phyloP scores from a whole-genome alignment of 768 basidiomycete genomes.

The Collybia nuda region DNA sequence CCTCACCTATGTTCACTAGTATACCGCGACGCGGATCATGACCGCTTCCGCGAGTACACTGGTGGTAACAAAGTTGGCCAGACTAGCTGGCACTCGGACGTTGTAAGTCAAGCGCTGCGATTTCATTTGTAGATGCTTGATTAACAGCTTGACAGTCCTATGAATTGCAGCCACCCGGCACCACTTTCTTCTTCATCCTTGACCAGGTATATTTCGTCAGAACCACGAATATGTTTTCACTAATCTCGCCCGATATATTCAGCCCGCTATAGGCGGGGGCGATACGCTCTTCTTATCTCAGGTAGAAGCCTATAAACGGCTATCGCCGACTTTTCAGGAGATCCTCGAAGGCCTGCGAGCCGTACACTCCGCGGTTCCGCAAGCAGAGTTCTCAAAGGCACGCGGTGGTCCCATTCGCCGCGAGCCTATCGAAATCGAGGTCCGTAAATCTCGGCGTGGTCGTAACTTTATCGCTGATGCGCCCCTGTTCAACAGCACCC shows the following conservation, averaged over 20 bases:
- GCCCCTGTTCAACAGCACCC: constrained; percentile 35
- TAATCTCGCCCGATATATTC: constrained; percentile 44
- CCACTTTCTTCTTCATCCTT: too few species aligned
- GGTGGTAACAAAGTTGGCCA: constrained; percentile 39
- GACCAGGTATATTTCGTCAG: too few species aligned
- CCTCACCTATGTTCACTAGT: constrained; percentile 12
- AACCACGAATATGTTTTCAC: constrained; percentile 52
- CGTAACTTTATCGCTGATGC: background rate
- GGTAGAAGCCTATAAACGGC: constrained; percentile 58
- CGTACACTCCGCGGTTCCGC: constrained; percentile 53
- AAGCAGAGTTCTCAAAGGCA: constrained; percentile 45
- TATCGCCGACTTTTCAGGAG: constrained; percentile 57
- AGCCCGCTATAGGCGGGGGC: constrained; percentile 39
- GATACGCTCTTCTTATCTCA: constrained; percentile 59
- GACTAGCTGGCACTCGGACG: constrained; percentile 56
- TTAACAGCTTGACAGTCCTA: too few species aligned
- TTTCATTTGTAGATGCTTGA: too few species aligned
- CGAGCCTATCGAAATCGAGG: constrained; percentile 48
- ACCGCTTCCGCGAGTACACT: constrained; percentile 41
- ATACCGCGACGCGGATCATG: constrained; percentile 47
- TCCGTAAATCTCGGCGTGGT: constrained; percentile 11
- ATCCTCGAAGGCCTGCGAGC: constrained; percentile 57
- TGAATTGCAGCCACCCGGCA: too few species aligned
- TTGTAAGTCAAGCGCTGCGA: constrained; percentile 52
- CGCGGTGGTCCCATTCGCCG: constrained; percentile 47